Conservation (phyloP, 306 rosid genomes). For the Vigna angularis region DNA sequence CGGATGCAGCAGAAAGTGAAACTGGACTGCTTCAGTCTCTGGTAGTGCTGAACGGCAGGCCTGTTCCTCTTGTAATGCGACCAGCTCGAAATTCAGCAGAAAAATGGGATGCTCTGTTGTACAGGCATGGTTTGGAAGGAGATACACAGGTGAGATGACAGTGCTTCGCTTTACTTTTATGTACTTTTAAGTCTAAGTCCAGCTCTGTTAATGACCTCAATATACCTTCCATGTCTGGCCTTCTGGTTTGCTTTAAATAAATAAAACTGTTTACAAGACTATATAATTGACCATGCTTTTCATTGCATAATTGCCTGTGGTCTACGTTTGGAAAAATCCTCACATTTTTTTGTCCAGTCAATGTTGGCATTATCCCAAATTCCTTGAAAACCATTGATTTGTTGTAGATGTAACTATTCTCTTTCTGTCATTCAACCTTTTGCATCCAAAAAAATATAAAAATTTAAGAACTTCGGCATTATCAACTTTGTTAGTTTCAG, state of each 20-base stretch:
- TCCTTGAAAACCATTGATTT: background rate
- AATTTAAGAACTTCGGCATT: constrained; percentile 19
- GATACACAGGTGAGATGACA: constrained; percentile 76
- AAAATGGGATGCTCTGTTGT: constrained; percentile 97
- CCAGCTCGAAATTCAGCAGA: constrained; percentile 89
- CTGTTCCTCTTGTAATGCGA: constrained; percentile 85
- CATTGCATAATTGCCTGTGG: background rate
- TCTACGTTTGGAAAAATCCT: background rate
- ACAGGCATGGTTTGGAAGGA: constrained; percentile 75
- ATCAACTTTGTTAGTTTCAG: constrained; percentile 32
- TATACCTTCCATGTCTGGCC: background rate
- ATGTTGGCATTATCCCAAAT: constrained; percentile 3
- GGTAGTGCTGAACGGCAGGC: constrained; percentile 68
- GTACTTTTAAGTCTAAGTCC: constrained; percentile 21
- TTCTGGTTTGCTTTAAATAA: constrained; percentile 18
- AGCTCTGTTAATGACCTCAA: constrained; percentile 11
- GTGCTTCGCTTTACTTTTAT: constrained; percentile 21
- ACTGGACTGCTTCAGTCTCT: constrained; percentile 84
- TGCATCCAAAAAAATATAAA: constrained; percentile 1
- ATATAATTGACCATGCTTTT: constrained; percentile 13
- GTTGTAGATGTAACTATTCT: constrained; percentile 1
- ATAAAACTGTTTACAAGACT: background rate
- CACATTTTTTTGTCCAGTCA: background rate
- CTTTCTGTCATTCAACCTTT: constrained; percentile 21
- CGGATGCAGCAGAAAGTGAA: constrained; percentile 97